phyloP scores from a whole-genome alignment of 495 filamentous ascomycete genomes.

The Trichoderma virens region DNA sequence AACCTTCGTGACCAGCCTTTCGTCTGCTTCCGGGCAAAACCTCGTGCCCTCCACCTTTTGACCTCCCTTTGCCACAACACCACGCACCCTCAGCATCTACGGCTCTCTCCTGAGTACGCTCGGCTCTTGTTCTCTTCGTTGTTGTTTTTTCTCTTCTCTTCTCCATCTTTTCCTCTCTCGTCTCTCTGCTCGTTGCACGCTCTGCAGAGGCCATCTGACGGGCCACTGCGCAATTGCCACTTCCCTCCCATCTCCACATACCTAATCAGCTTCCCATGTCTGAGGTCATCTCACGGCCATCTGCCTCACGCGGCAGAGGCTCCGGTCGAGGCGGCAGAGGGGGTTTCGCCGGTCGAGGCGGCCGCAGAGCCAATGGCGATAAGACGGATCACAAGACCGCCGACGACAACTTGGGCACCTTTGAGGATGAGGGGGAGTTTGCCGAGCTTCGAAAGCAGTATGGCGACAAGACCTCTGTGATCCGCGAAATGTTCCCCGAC shows the following conservation, averaged over 20 bases:
- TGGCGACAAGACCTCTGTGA: constrained; percentile 57
- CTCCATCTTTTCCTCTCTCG: constrained; percentile 21
- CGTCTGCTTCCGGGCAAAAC: constrained; percentile 5
- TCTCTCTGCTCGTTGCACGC: constrained; percentile 7
- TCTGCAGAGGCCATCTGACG: constrained; percentile 9
- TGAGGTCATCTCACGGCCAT: constrained; percentile 29
- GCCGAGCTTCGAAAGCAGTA: constrained; percentile 87
- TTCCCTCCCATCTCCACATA: constrained; percentile 13
- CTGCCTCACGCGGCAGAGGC: constrained; percentile 64
- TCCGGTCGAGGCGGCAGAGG: constrained; percentile 76
- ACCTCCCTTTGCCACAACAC: constrained; percentile 17
- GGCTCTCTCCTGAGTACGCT: constrained; percentile 23
- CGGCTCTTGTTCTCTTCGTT: constrained; percentile 18
- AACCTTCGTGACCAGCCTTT: constrained; percentile 8
- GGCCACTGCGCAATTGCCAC: constrained; percentile 5
- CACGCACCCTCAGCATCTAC: constrained; percentile 20
- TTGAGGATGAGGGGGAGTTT: constrained; percentile 85
- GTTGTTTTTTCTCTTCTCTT: constrained; percentile 25
- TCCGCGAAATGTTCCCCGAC: constrained; percentile 86
- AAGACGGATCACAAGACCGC: constrained; percentile 34
- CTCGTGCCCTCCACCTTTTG: constrained; percentile 1
- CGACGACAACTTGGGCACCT: constrained; percentile 36
- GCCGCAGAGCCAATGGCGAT: constrained; percentile 65
- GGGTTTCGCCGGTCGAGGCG: constrained; percentile 65
- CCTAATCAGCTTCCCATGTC: constrained; percentile 9